Conservation (phyloP, 2,329 filamentous ascomycete species). For the Hypoxylon sp. region DNA sequence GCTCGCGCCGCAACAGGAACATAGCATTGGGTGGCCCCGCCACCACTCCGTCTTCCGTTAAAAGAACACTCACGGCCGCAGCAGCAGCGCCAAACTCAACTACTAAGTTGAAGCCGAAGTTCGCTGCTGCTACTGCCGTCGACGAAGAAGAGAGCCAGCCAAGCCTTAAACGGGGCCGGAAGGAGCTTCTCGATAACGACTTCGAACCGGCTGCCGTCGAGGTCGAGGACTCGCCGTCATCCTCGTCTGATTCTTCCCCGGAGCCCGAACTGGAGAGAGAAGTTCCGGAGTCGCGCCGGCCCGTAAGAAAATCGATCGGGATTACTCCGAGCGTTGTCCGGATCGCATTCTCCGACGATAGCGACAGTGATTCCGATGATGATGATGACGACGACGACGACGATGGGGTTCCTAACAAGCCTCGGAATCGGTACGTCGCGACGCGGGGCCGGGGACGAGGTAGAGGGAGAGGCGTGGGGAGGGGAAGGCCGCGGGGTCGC, state of each 20-base stretch:
- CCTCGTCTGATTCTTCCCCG: slow-evolving; percentile 17
- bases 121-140: slow-evolving; percentile 2
- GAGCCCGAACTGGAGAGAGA: slow-evolving; percentile 34
- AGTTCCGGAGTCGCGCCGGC: slow-evolving; percentile 12
- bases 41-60: slow-evolving; percentile 11
- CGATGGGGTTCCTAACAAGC: slow-evolving; percentile 1
- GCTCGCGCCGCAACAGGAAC: slow-evolving; percentile 39
- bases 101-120: slow-evolving; percentile 3
- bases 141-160: slow-evolving; percentile 29
- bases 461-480: slow-evolving; percentile 27
- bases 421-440: slow-evolving; percentile 11
- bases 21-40: slow-evolving; percentile 21
- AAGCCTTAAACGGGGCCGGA: slow-evolving; percentile 37
- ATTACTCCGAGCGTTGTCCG: slow-evolving; percentile 43
- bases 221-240: slow-evolving; percentile 37
- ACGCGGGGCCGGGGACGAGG: slow-evolving; percentile 30
- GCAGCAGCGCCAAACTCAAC: slow-evolving; percentile 20
- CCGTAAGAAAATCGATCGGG: slow-evolving; percentile 27
- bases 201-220: slow-evolving; percentile 38
- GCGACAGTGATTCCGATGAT: slow-evolving; percentile 35
- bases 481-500: slow-evolving; percentile 16
- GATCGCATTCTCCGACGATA: slow-evolving; percentile 33
- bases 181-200: slow-evolving; percentile 43
- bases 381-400: slow-evolving; percentile 40
- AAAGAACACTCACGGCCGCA: slow-evolving; percentile 12